A percentile compares a stretch with the other conserved stretches of the same genome.
Conservation (phyloP, 257 asterid genomes). For the Echium plantagineum region DNA sequence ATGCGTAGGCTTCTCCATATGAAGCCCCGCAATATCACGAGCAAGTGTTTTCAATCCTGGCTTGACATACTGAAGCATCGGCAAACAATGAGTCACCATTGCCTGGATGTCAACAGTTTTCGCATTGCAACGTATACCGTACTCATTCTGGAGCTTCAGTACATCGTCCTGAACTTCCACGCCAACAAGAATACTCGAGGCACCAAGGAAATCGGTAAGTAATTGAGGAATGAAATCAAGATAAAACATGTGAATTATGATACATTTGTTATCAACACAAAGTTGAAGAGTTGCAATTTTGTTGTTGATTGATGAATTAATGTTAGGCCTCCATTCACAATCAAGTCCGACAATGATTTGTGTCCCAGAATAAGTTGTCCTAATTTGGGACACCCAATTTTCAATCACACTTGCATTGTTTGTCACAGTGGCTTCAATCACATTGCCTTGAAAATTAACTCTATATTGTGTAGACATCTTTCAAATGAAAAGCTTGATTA, state of each 20-base stretch:
- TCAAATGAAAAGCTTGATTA: not conserved
- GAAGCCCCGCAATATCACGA: constrained; percentile 24
- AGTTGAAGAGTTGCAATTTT: constrained; percentile 64
- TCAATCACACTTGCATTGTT: constrained; percentile 24
- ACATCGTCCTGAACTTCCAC: constrained; percentile 45
- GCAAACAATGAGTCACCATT: constrained; percentile 34
- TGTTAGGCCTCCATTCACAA: constrained; percentile 55
- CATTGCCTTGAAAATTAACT: not conserved
- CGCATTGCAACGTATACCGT: constrained; percentile 32
- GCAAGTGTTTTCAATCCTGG: constrained; percentile 74
- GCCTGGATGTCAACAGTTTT: constrained; percentile 21
- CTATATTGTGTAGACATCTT: not conserved
- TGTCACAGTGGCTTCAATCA: constrained; percentile 16
- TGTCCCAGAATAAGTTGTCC: constrained; percentile 14
- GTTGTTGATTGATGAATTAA: constrained; percentile 24
- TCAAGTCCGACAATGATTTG: constrained; percentile 50
- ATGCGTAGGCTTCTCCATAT: constrained; percentile 44
- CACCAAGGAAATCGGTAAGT: constrained; percentile 23
- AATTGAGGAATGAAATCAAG: constrained; percentile 38
- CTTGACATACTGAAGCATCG: constrained; percentile 23
- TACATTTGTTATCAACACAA: constrained; percentile 33
- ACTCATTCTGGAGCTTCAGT: constrained; percentile 34
- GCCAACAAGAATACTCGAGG: constrained; percentile 49
- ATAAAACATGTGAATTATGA: constrained; percentile 56
- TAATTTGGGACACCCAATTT: constrained; percentile 36